Evolutionary conservation across 352 stramenopile species (phyloP), one percentile per base, ranked within the genome.

Genomic region (Thraustotheca clavata): DNA sequence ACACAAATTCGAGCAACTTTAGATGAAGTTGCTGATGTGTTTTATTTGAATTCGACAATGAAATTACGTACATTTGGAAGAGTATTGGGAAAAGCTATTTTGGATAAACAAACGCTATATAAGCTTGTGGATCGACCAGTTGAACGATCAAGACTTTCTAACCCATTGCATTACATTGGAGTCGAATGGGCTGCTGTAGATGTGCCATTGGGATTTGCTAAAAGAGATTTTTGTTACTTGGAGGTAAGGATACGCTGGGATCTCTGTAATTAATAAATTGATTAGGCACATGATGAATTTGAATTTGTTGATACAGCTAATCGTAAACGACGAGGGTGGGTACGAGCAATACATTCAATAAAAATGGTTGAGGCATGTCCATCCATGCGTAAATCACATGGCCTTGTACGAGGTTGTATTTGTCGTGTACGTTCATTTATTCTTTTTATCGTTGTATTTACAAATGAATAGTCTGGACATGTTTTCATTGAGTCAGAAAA

Each of bases 251-350:
- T n/a, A 3, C 14, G 20, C 20, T 52, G 43, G 24, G 1, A 6
- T 50, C 43, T 6, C 14, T 14, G 43, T 14, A 22, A 22, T 33
- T 50, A 20, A 43, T 43, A 43, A 31, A 52, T 31, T 52, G 9
- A 52, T 52, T 46, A 52, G 43, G 43, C 43, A 2, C 57, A 65
- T 4, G 57, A 65, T 26, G 57, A 65, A 32, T 65, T 65, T 65
- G 11, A 32, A 6, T 65, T 65, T 16, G 22, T n/a, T 32, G 57
- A 54, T n/a, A 43, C 35, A n/a, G 16, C 16, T 14, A 27, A 34
- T 12, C 38, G 27, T n/a, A 27, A 38, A 22, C 38, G 57, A 27
- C 38, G 41, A 4, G 57, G 57, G 20, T 65, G 57, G 57, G 47
- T 65, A n/a, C 57, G 57, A 3, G 27, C 36, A 11, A 39, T 65